Base-by-base conservation (phyloP, 352 stramenopile species). In the Plasmopara muralis region DNA sequence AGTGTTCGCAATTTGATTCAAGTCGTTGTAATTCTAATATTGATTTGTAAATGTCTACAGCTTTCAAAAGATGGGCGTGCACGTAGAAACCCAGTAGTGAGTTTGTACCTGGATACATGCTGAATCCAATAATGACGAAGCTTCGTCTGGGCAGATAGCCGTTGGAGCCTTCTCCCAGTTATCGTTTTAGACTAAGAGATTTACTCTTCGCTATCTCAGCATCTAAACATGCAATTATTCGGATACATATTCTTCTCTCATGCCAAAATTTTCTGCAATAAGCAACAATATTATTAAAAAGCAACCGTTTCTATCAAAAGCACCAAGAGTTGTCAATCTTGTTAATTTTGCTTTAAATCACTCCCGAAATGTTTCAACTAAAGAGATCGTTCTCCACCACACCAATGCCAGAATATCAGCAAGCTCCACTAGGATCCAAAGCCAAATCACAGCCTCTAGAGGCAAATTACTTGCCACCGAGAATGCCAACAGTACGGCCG, bases 391-490 rank as follows among this genome's bases (percentile, higher is more conserved):
- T 51, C 46, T 31, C 60, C 57, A 72, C 67, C 62, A 70, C 62
- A 65, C 68, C 77, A 72, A 70, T 74, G 72, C 74, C 74, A 85
- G 69, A 77, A 62, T 73, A 62, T 77, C 64, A 74, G 66, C 71
- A 74, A 76, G 66, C 68, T 69, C 66, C 61, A 66, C 69, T 53
- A 72, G 55, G 71, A 55, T 71, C 68, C 55, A 74, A 41, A 65
- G 51, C 55, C 52, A 62, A 46, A 53, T 60, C 46, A 40, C 44
- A 50, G 63, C 46, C 54, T 13, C 43, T 48, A 64, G 57, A 43
- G 60, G 55, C 53, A 66, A 59, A 53, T 87, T 91, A 92, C 76
- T 92, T 92, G 72, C 77, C 77, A 54, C 64, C 82, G 57, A 92
- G 77, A 62, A 93, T 88, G 53, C 82, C 82, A 56, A 90, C 79